Evolutionary conservation across 257 asterid genomes (phyloP), one percentile per base, ranked within the genome.

Genomic region (Euphrasia confusa): DNA sequence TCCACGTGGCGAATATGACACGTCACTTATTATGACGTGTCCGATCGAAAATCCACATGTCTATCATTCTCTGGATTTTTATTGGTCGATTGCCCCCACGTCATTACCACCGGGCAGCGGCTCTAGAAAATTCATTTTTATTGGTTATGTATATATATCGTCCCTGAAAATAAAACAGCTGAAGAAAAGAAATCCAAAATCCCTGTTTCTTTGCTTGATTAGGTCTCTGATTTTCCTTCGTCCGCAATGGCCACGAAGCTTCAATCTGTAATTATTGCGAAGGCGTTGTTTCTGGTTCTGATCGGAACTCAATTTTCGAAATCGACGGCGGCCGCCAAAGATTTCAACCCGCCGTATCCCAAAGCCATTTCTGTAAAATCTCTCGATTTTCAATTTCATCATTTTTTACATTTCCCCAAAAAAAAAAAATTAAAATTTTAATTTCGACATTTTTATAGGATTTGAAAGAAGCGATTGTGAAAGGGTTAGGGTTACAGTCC

Each of bases 401-500:
- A 21, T 21, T 21, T 21, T 21, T 21, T 21, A 21, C 1, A 0
- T 21, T 21, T 21, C 24, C 24, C 24, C 24, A 0, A 21, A 21
- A 21, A 21, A 0, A 21, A 21, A 21, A 21, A 0, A 0, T 21
- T 21, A 0, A 0, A 21, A 21, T 21, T 21, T 21, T 21, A 21
- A 21, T 21, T 21, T 30, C 12, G 2, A 45, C 10, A 8, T 57
- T 14, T 1, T 68, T 28, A 44, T 71, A 92, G 97, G 97, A 89
- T 80, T 72, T 92, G 78, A 89, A 81, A 85, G 99, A 92, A 54
- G 85, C 90, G 0, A 81, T 89, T 61, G 94, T 84, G 58, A 89
- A 86, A 80, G 97, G 99, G 30, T 81, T 92, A 70, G 99, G 99
- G 54, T 86, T 92, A 61, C 87, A 79, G 52, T 77, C 81, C 9